Evolutionary conservation across 306 rosid genomes (phyloP).

Genomic region (Elaeagnus macrophylla): DNA sequence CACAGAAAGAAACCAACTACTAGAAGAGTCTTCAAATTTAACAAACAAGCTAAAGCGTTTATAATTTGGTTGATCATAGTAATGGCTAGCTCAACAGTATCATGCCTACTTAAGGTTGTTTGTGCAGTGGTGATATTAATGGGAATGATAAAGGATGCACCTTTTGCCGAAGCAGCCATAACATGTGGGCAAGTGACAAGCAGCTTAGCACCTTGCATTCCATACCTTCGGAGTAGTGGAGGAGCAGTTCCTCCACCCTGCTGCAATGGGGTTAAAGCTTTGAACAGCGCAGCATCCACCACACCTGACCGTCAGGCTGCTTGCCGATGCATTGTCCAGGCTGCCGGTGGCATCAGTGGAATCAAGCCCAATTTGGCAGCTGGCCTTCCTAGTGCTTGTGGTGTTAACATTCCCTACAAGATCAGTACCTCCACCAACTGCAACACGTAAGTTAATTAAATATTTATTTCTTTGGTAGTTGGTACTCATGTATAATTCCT

Average conservation of each 20-base stretch:
- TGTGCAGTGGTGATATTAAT: not conserved
- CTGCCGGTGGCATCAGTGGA: not conserved
- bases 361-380: slow-evolving; percentile 3
- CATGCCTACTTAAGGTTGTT: not conserved
- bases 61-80: too few species aligned
- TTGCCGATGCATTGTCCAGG: slow-evolving; percentile 38
- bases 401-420: slow-evolving; percentile 46
- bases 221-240: slow-evolving; percentile 14
- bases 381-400: slow-evolving; percentile 32
- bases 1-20: too few species aligned
- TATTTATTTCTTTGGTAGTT: not conserved
- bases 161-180: not conserved
- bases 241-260: not conserved
- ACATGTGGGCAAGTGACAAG: slow-evolving; percentile 2
- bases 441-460: slow-evolving; percentile 4
- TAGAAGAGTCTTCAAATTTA: too few species aligned
- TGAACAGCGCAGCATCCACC: slow-evolving; percentile 4
- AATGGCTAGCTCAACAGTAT: not conserved
- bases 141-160: not conserved
- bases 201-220: not conserved
- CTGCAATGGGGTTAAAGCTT: slow-evolving; percentile 7
- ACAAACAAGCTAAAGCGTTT: too few species aligned
- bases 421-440: slow-evolving; percentile 57
- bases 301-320: slow-evolving; percentile 19
- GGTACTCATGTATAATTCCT: not conserved